Percentiles rank a stretch among this genome's conserved stretches.
Conservation (phyloP, 2,329 filamentous ascomycete species). For the Aspergillus sp. region DNA sequence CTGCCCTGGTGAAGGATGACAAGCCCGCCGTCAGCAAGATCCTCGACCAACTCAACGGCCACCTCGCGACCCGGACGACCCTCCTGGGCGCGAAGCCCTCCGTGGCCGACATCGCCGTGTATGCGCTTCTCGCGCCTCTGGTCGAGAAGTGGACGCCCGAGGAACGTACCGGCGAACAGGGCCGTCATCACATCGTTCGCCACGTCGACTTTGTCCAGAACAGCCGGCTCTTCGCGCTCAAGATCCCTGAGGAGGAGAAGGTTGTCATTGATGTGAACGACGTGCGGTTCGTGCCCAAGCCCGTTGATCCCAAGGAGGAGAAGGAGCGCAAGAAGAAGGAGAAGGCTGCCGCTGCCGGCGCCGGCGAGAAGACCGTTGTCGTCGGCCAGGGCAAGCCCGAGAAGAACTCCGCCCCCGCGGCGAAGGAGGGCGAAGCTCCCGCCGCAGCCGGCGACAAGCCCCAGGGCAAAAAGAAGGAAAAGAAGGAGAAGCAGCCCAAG, state of each 20-base stretch:
- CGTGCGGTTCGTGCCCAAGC: conserved; percentile 83
- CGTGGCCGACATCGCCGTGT: conserved; percentile 80
- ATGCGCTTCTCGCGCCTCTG: conserved; percentile 71
- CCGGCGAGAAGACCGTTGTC: conserved; percentile 28
- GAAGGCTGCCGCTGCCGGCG: conserved; percentile 57
- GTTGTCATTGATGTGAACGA: conserved; percentile 75
- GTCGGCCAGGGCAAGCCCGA: conserved; percentile 38
- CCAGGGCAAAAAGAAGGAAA: conserved; percentile 53
- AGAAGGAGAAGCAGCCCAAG: conserved; percentile 76
- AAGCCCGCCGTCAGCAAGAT: conserved; percentile 59
- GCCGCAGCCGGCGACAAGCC: conserved; percentile 52
- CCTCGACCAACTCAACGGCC: conserved; percentile 76
- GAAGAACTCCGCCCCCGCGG: conserved; percentile 51
- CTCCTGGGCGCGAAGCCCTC: conserved; percentile 87
- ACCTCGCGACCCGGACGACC: conserved; percentile 85
- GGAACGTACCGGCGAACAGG: conserved; percentile 84
- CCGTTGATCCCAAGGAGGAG: conserved; percentile 87
- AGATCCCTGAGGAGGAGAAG: conserved; percentile 70
- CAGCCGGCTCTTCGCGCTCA: conserved; percentile 67
- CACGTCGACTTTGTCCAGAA: conserved; percentile 95
- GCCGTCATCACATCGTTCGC: conserved; percentile 86
- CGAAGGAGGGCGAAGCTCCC: conserved; percentile 47
- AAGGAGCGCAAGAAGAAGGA: conserved; percentile 97
- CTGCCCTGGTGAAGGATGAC: conserved; percentile 50
- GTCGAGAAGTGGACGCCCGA: conserved; percentile 80